Base-by-base conservation (phyloP, 192 early-diverging fungal genomes). In the Dissophora ornata region DNA sequence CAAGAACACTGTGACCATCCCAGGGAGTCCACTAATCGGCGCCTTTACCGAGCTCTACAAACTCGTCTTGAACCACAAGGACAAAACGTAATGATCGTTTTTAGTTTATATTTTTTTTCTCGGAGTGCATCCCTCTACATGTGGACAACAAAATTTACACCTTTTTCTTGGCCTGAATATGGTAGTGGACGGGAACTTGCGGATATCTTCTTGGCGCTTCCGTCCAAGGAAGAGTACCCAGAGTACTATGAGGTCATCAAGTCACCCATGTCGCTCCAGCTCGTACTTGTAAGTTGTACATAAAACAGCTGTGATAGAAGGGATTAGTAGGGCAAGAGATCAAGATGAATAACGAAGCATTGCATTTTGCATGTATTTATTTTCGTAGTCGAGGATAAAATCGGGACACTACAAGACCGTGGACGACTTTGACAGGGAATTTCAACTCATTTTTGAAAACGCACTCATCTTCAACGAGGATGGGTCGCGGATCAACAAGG, bases 181-280 rank as follows among this genome's bases (percentile, higher is more conserved):
- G 3, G 40, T 69, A 87, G 85, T 55, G 82, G 90, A 11, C 87
- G 89, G 22, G 74, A 83, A n/a, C 78, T 93, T 25, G 82, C 90
- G 32, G 92, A 94, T 38, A 81, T 89, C 36, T 98, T 97, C 73
- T 80, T 92, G 42, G 86, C 93, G 16, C 80, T 96, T 8, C 95
- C 95, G 0, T 82, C 85, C 22, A 81, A 85, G 57, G 83, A 85
- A 16, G 87, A 92, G 46, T 98, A 95, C 67, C 95, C 96, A 1
- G 96, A 98, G 57, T 98, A 97, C 73, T 97, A 94, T 71, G 83
- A 88, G 28, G 79, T 94, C 19, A 97, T 97, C 66, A 71, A 85
- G 25, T 83, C 91, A 4, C 97, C 97, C 4, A 93, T 95, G 61
- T 90, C 92, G 5, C 45, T 96, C 11, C 73, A 86, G 41, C 69